Evolutionary conservation across 2,329 filamentous ascomycete species (phyloP).

Genomic region (Chrysoporthe cubensis): DNA sequence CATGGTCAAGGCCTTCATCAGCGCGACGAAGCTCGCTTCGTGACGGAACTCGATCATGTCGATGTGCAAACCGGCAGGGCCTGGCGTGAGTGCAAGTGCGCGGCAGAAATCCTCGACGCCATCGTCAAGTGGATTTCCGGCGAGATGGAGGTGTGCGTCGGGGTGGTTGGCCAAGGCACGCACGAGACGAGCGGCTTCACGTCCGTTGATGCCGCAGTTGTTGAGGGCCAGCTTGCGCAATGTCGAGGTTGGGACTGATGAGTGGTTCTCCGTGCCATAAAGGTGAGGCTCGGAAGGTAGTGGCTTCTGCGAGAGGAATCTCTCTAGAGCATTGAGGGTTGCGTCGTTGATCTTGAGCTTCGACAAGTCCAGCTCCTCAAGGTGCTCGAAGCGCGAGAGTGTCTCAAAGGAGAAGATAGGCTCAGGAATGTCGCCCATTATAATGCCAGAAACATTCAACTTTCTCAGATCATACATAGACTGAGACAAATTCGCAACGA

Average conservation of each 20-base stretch:
- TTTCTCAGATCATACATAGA: conserved; percentile 49
- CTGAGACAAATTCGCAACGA: conserved; percentile 48
- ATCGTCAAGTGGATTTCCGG: conserved; percentile 56
- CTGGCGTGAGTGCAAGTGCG: conserved; percentile 51
- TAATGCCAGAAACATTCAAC: conserved; percentile 55
- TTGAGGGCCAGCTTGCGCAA: conserved; percentile 53
- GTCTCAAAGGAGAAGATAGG: conserved; percentile 52
- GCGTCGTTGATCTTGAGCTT: conserved; percentile 58
- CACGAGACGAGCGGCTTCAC: conserved; percentile 54
- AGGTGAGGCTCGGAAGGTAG: conserved; percentile 15
- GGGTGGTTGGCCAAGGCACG: conserved; percentile 52
- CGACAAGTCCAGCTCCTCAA: conserved; percentile 60
- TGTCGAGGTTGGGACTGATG: conserved; percentile 37
- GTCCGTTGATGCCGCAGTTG: conserved; percentile 56
- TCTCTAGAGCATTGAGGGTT: conserved; percentile 51
- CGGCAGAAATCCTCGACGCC: conserved; percentile 55
- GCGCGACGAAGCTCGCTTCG: conserved; percentile 55
- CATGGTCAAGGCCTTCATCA: conserved; percentile 54
- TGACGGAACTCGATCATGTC: conserved; percentile 62
- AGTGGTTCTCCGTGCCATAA: neutral
- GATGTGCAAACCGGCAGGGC: conserved; percentile 54
- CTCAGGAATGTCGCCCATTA: conserved; percentile 49
- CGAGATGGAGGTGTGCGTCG: conserved; percentile 53
- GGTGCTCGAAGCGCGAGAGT: conserved; percentile 46
- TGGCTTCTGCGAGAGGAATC: conserved; percentile 43